phyloP scores from a whole-genome alignment of 805 yeast species.

The Clavispora carvajalis region DNA sequence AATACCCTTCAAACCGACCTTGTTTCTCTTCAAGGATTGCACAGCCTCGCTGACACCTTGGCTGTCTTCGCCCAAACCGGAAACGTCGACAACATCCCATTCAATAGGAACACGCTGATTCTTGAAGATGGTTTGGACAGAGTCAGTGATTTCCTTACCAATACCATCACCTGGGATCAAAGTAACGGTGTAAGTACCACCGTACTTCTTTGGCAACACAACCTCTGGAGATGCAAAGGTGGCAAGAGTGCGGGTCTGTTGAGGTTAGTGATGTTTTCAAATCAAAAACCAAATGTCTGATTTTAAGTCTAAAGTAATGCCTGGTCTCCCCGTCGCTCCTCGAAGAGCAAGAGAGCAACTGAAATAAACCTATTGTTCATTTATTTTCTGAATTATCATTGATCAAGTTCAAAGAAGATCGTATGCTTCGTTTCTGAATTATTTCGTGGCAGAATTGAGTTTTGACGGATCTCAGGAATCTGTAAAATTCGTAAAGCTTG shows the following conservation, averaged over 20 bases:
- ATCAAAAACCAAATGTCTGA: too few species aligned
- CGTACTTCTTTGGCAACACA: slow-evolving; percentile 83
- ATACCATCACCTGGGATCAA: slow-evolving; percentile 98
- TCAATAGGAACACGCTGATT: slow-evolving; percentile 88
- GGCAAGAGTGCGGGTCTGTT: slow-evolving; percentile 44
- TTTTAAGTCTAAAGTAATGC: too few species aligned
- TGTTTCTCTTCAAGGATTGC: slow-evolving; percentile 87
- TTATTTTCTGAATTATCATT: too few species aligned
- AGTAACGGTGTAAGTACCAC: slow-evolving; percentile 91
- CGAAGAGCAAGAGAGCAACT: too few species aligned
- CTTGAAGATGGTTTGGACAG: slow-evolving; percentile 85
- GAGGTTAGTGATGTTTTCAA: slow-evolving; percentile 20
- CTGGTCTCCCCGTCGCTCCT: too few species aligned
- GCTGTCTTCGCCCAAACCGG: slow-evolving; percentile 36
- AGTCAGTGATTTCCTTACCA: slow-evolving; percentile 91
- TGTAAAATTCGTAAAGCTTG: too few species aligned
- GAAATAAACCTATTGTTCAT: too few species aligned
- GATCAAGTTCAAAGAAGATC: too few species aligned
- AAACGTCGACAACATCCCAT: slow-evolving; percentile 63
- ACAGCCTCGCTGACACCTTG: slow-evolving; percentile 76
- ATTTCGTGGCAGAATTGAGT: too few species aligned
- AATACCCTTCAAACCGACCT: slow-evolving; percentile 95
- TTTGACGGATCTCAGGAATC: too few species aligned
- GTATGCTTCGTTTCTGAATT: too few species aligned
- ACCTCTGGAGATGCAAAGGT: slow-evolving; percentile 57